Evolutionary conservation across 2,329 filamentous ascomycete genomes (phyloP), one percentile per base, ranked within the genome.

Genomic region (Phyllosticta citribraziliensis): DNA sequence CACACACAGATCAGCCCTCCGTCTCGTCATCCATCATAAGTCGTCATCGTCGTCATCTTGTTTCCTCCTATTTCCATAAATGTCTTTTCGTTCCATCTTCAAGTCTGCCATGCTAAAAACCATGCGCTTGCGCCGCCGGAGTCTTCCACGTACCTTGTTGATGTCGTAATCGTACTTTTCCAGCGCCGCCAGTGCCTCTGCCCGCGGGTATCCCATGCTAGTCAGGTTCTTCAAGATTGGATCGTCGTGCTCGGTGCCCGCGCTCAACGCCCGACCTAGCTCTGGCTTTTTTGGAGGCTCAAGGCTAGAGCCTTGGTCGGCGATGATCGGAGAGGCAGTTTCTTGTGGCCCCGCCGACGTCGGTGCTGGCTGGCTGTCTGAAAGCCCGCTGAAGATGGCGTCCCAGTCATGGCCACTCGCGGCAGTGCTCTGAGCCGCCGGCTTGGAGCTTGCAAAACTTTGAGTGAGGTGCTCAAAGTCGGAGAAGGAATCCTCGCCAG

Each of bases 101-200:
- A 47, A n/a, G n/a, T 47, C 40, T n/a, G 40, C 40, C 40, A 47
- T 47, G 40, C 40, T 47, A 47, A 47, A 47, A 47, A 47, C 40
- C 40, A 47, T 47, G 40, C 40, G 40, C 17, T 47, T 47, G 40
- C 40, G 40, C 6, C 40, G 40, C 17, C 40, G 40, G 40, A 47
- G 40, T 58, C 30, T 47, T 47, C 40, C 40, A 79, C 85, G 77
- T 77, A 96, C 93, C 84, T 89, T 91, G 75, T 96, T 91, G 72
- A 97, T 82, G 73, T 97, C 94, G 76, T 97, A 97, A 76, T 97
- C 91, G 72, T 89, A 96, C 74, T 93, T 92, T 79, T 97, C 93
- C 71, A 97, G 77, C 24, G 94, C 93, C 56, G 80, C 80, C 40
- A 97, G 77, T 17, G 91, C 88, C 57, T 89, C 85, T 8, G 80